These are phyloP conservation scores for Iodosphaeria phyllophila DNA, from an alignment of 2,329 filamentous ascomycete species.

Conservation along the genomic window DNA sequence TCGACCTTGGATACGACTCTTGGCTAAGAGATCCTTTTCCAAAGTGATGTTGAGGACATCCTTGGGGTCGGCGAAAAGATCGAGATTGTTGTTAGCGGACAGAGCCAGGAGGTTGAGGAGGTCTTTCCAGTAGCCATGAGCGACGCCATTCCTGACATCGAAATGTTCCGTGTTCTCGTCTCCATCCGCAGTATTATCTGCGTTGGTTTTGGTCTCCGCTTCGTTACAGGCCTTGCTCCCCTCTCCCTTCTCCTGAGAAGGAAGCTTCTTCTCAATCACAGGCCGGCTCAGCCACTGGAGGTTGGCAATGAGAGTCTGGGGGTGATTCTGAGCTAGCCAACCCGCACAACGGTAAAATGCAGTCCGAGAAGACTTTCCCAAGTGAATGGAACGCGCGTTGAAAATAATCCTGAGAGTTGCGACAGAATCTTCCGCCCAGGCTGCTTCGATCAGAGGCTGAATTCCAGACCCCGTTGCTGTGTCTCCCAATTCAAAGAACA, in stretches of 20 bases:
- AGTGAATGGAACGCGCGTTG: conserved; percentile 39
- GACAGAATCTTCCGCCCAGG: conserved; percentile 29
- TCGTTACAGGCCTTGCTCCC: conserved; percentile 9
- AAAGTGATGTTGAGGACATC: conserved; percentile 19
- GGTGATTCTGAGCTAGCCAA: conserved; percentile 36
- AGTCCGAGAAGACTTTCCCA: conserved; percentile 30
- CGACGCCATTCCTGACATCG: conserved; percentile 26
- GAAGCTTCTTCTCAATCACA: conserved; percentile 32
- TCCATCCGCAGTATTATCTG: conserved; percentile 15
- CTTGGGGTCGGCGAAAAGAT: conserved; percentile 18
- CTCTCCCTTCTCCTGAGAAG: conserved; percentile 8
- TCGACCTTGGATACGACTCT: conserved; percentile 5
- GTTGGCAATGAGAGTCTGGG: conserved; percentile 31
- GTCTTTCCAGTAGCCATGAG: conserved; percentile 46
- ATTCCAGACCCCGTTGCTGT: conserved; percentile 18
- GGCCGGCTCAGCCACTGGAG: conserved; percentile 35
- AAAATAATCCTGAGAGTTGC: conserved; percentile 39
- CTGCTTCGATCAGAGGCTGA: conserved; percentile 20
- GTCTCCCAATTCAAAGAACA: conserved; percentile 32
- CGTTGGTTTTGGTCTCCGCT: conserved; percentile 12
- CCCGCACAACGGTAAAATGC: conserved; percentile 33
- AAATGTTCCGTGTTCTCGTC: too few species aligned
- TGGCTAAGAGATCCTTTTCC: too few species aligned
- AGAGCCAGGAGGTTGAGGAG: conserved; percentile 36
- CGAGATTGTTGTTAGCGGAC: conserved; percentile 26